phyloP scores from a whole-genome alignment of 768 basidiomycete species.

The Panaeolus papilionaceus region DNA sequence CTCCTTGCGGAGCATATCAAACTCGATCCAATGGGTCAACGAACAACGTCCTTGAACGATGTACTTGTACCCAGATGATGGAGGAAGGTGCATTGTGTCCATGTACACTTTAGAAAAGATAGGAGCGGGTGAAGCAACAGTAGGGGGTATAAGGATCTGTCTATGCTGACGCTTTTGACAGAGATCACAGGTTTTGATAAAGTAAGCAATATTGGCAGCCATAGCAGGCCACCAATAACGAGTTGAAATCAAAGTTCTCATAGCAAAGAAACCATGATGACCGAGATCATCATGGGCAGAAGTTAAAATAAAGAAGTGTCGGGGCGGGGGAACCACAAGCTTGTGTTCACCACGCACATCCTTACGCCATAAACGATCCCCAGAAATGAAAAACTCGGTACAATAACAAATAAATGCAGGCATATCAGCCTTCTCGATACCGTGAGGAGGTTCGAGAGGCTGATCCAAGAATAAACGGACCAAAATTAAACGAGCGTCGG shows the following conservation, averaged over 20 bases:
- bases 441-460: too few relatives aligned
- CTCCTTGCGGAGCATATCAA: background rate
- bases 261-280: constrained; percentile 35
- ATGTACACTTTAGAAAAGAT: constrained; percentile 40
- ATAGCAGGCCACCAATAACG: constrained; percentile 43
- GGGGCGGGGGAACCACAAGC: constrained; percentile 24
- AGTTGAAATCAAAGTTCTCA: constrained; percentile 20
- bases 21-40: constrained; percentile 21
- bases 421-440: too few relatives aligned
- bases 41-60: constrained; percentile 33
- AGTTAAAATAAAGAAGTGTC: constrained; percentile 26
- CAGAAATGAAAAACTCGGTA: too few relatives aligned
- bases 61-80: constrained; percentile 28
- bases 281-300: constrained; percentile 34
- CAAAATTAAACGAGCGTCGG: constrained; percentile 17
- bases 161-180: constrained; percentile 3
- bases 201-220: constrained; percentile 35
- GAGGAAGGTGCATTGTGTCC: constrained; percentile 45
- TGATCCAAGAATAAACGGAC: too few relatives aligned
- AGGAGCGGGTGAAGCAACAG: constrained; percentile 29
- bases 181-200: constrained; percentile 16
- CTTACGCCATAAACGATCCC: too few relatives aligned
- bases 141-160: constrained; percentile 21
- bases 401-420: too few relatives aligned
- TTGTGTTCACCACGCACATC: constrained; percentile 28